Evolutionary conservation across 2,329 filamentous ascomycete genomes (phyloP), one percentile per base, ranked within the genome.

Genomic region (Pseudogymnoascus sp.): DNA sequence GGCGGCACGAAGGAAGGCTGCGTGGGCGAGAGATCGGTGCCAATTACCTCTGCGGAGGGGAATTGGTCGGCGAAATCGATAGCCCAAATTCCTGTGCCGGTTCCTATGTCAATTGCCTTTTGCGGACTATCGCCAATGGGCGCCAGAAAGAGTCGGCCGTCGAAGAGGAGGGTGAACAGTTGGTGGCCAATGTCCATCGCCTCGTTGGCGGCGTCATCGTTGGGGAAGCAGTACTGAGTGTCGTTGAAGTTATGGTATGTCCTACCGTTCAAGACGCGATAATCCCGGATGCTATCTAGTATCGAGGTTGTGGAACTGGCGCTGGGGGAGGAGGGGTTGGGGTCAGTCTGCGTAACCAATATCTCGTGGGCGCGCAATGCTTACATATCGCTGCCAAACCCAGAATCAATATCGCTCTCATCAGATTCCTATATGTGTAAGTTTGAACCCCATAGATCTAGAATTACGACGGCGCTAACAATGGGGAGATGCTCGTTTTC

Each of bases 1-100:
- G 66, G 64, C 30, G 67, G 67, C 5, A 68, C 61, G 63, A 65
- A 68, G 9, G 63, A 62, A 13, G 67, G 67, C 58, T 68, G 67
- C 34, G 67, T 67, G 8, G 67, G 67, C 2, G 65, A 67, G 2
- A 68, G 45, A 52, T 68, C 67, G 7, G 58, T 64, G 4, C 66
- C 66, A 30, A 67, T 62, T 6, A 68, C 63, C 56, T 66, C 59
- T 2, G 67, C 57, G 10, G 52, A 59, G 4, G 66, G 66, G 41
- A 62, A 63, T 57, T 65, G 64, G 38, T 61, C 63, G 35, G 45
- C n/a, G 15, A 39, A 39, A 23, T 39, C 59, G 21, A 35, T 38
- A 13, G 39, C 34, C 30, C 55, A 57, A 45, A 45, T 48, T 37
- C 59, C 48, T 7, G 19, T 45, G 55, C 61, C 48, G 8, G 60